Evolutionary conservation across 2,329 filamentous ascomycete species (phyloP), one percentile per base, ranked within the genome.

Genomic region (Pseudocercospora cruenta): DNA sequence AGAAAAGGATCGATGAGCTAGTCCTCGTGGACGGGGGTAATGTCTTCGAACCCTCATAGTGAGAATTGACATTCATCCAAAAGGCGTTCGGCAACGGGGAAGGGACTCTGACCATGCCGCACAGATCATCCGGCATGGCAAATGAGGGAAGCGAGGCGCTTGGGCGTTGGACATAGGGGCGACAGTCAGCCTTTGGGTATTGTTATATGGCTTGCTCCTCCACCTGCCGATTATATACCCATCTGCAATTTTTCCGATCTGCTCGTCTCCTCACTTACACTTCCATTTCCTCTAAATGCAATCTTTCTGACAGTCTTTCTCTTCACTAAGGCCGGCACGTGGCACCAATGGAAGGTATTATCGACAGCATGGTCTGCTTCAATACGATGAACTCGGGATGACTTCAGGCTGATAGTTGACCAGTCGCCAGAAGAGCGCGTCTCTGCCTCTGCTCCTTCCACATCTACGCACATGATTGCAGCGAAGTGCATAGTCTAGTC

Each of bases 11-110:
- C 57, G 86, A 88, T 70, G 85, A 88, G 74, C 83, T 87, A 79
- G 84, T 88, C 71, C 83, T 89, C 67, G 85, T 89, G 10, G 86
- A 89, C 69, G 84, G 83, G 1, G 87, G 87, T 2, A 81, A 78
- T 60, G 84, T 87, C 49, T 81, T 83, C 47, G 69, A 71, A n/a
- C 70, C 71, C 16, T 62, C 65, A 21, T 65, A 67, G 61, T 19
- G 31, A 16, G 36, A 28, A 43, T 21, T 28, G 45, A 53, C 4
- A 31, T 19, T 43, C 39, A 54, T 16, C 10, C 21, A 28, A 54
- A 16, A 47, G 43, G 55, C 45, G 47, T 19, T n/a, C 47, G n/a
- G 28, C 36, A 28, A 12, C 33, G 45, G 39, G 45, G 14, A 43
- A 21, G n/a, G 24, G 51, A 24, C 16, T 36, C 16, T 47, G 31